Conservation (phyloP, 139 green algal genomes). For the Picocystis salinarum region DNA sequence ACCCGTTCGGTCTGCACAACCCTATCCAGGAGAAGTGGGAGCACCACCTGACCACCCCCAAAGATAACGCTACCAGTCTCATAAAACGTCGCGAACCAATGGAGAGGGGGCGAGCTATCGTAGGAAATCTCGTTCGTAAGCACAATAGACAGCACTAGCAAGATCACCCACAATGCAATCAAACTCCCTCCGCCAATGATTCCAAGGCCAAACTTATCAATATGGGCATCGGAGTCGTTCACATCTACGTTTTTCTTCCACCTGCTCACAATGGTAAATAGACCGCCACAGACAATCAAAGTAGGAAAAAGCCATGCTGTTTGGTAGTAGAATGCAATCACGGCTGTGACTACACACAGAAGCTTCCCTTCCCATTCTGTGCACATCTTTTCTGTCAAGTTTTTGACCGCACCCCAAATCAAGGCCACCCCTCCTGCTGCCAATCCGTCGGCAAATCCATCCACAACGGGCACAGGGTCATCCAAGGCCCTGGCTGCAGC, state of each 20-base stretch:
- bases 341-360: slow-evolving; percentile 13
- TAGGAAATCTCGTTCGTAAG: neutral
- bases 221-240: no score
- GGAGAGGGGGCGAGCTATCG: neutral
- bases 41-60: slow-evolving; percentile 77
- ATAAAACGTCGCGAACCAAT: slow-evolving; percentile 63
- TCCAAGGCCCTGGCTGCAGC: slow-evolving; percentile 34
- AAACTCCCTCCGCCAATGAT: no score
- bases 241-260: slow-evolving; percentile 18
- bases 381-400: slow-evolving; percentile 49
- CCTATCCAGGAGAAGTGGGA: slow-evolving; percentile 66
- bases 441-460: slow-evolving; percentile 31
- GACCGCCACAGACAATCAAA: slow-evolving; percentile 41
- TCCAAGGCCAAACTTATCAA: no score
- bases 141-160: no score
- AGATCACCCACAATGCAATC: no score
- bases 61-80: slow-evolving; percentile 77
- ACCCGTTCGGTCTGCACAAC: slow-evolving; percentile 43
- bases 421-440: slow-evolving; percentile 54
- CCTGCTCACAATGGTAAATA: slow-evolving; percentile 27
- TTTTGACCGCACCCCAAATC: slow-evolving; percentile 51
- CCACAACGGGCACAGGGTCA: slow-evolving; percentile 24
- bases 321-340: slow-evolving; percentile 50
- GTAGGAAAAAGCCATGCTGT: slow-evolving; percentile 56
- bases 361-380: slow-evolving; percentile 10